phyloP scores from a whole-genome alignment of 1,284 basidiomycete genomes.

The Phlebopus sp. region DNA sequence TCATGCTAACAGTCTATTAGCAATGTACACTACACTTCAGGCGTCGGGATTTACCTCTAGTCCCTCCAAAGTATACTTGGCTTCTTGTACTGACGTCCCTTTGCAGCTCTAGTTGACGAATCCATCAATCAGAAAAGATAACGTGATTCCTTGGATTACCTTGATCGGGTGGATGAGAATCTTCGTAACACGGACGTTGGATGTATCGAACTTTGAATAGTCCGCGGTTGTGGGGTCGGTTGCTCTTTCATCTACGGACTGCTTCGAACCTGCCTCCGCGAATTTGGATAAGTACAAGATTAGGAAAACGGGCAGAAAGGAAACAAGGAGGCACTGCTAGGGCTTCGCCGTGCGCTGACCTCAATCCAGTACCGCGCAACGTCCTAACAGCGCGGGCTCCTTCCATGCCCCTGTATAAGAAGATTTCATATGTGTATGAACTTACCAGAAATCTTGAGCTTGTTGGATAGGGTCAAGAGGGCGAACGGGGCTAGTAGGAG shows the following conservation, averaged over 20 bases:
- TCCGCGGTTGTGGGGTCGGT: neutral
- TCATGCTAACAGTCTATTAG: conserved; percentile 48
- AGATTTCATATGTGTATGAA: neutral
- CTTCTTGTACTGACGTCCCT: conserved; percentile 56
- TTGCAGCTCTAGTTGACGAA: conserved; percentile 50
- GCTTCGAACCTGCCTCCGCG: conserved; percentile 11
- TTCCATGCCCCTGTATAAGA: neutral
- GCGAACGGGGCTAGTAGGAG: conserved; percentile 14
- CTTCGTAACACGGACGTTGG: conserved; percentile 51
- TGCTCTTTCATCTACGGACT: neutral
- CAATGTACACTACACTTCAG: neutral
- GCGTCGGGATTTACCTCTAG: conserved; percentile 48
- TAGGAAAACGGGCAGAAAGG: neutral
- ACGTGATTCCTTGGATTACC: conserved; percentile 28
- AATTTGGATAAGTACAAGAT: conserved; percentile 7
- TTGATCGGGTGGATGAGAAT: conserved; percentile 71
- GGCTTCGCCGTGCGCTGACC: too few species aligned
- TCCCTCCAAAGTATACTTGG: conserved; percentile 58
- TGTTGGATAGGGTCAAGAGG: conserved; percentile 17
- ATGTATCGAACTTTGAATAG: conserved; percentile 26
- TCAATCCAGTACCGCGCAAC: too few species aligned
- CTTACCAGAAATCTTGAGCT: conserved; percentile 12
- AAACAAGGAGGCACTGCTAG: neutral
- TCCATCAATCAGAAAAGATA: conserved; percentile 8
- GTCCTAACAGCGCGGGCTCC: too few species aligned